A percentile compares a stretch with the other conserved stretches of the same genome.
Evolutionary conservation across 768 basidiomycete genomes (phyloP).

Genomic region (Gymnopilus junonius): DNA sequence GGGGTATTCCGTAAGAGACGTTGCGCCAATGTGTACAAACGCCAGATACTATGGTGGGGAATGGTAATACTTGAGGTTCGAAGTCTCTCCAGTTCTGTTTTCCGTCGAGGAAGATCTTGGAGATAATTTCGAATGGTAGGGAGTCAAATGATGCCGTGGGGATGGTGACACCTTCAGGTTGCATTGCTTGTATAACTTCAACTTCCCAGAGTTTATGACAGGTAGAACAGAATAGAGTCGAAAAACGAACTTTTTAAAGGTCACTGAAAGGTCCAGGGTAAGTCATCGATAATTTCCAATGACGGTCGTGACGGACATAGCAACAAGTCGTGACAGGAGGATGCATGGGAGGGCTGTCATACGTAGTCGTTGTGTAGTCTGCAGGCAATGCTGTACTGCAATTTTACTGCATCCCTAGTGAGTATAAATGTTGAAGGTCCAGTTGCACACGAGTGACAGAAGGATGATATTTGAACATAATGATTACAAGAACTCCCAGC

Average conservation of each 20-base stretch:
- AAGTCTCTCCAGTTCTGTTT: constrained; percentile 7
- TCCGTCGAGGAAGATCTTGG: constrained; percentile 14
- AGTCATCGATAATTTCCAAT: background rate
- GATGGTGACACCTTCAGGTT: too few relatives aligned
- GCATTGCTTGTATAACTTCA: too few relatives aligned
- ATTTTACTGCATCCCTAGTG: too few relatives aligned
- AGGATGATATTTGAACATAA: too few relatives aligned
- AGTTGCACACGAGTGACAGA: too few relatives aligned
- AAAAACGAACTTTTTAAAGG: background rate
- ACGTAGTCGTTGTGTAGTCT: too few relatives aligned
- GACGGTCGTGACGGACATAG: background rate
- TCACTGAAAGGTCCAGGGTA: background rate
- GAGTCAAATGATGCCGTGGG: background rate
- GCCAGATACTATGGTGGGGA: constrained; percentile 17
- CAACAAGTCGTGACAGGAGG: background rate
- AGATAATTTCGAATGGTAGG: constrained; percentile 12
- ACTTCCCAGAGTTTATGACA: too few relatives aligned
- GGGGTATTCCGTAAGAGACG: constrained; percentile 20
- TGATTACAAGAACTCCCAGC: too few relatives aligned
- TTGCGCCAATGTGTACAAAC: constrained; percentile 18
- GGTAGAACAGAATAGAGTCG: too few relatives aligned
- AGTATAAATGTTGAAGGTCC: too few relatives aligned
- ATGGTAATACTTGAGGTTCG: constrained; percentile 10
- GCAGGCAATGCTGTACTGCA: too few relatives aligned
- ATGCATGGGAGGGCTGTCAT: too few relatives aligned